phyloP scores from a whole-genome alignment of 148 eudicot genomes.

The Oxyria digyna region DNA sequence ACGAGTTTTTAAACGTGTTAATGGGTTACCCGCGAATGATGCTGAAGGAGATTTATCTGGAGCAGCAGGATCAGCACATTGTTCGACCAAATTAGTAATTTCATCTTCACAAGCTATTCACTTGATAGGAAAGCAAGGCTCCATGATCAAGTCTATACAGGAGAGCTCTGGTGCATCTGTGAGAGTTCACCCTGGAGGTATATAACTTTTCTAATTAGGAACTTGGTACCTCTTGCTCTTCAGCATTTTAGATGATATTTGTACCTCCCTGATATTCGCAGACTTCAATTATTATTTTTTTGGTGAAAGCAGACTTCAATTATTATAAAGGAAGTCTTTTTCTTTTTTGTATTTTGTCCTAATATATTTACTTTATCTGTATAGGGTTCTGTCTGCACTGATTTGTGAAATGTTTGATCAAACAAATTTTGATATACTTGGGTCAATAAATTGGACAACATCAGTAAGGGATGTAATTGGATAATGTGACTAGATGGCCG shows the following conservation, averaged over 20 bases:
- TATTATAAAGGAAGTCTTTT: background rate
- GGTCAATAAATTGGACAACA: background rate
- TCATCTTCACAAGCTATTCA: constrained; percentile 29
- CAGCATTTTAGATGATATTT: background rate
- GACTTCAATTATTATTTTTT: background rate
- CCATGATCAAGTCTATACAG: constrained; percentile 39
- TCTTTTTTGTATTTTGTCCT: background rate
- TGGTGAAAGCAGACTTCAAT: background rate
- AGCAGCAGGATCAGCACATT: constrained; percentile 26
- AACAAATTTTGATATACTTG: background rate
- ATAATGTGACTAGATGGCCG: background rate
- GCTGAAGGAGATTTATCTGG: constrained; percentile 10
- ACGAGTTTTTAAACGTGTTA: constrained; percentile 28
- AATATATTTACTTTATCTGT: background rate
- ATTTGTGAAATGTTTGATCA: background rate
- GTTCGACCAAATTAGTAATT: constrained; percentile 27
- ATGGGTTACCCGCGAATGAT: constrained; percentile 23
- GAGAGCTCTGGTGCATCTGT: constrained; percentile 67
- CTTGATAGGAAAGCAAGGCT: constrained; percentile 37
- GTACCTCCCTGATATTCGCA: background rate
- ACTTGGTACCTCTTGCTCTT: background rate
- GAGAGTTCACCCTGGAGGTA: constrained; percentile 64
- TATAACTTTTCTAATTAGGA: background rate
- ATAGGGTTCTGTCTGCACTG: background rate
- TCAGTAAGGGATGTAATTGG: background rate